Base-by-base conservation (phyloP, 805 yeast species). In the Saccharomycopsis vini region DNA sequence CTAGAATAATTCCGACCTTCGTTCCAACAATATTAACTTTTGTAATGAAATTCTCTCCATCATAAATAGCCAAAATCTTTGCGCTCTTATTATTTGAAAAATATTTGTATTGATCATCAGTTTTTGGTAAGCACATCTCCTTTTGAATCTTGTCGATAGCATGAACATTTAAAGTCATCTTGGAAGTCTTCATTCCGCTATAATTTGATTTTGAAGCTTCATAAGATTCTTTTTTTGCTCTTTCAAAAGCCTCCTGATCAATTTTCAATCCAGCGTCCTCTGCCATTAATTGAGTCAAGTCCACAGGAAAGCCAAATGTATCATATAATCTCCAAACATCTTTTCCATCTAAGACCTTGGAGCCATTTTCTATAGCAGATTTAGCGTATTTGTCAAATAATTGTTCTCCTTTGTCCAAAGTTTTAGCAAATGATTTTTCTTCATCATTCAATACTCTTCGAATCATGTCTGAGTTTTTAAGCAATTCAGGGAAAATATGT, bases 281-380 rank as follows among this genome's bases (percentile, higher is more conserved):
- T 36, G 98, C 98, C 99, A 92, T 92, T 61, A 92, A 75, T 62
- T 95, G 79, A 26, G 99, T 92, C 60, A 92, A 75, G 66, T 92
- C 99, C 45, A 88, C 97, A 30, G 99, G 99, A 83, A 92, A 92
- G 46, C 99, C 99, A 60, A 90, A 92, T 9, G 99, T 92, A 58
- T 92, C 99, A 57, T 92, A 92, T 56, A 92, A 72, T 67, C 98
- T 79, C 99, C 99, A 92, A 32, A 92, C 98, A 61, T 90, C 97
- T 57, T 76, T 81, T 62, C 99, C 99, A 39, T 84, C 76, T 50
- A 92, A 73, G 31, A 82, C 75, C 63, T 81, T 88, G 51, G 74
- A 76, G 38, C 83, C 81, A 22, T 81, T 73, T 56, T 80, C 77
- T 41, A 81, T 68, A 43, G 97, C 95, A 55, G 77, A 76, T 41